phyloP scores from a whole-genome alignment of 1,284 basidiomycete species.

The Tilletia caries region DNA sequence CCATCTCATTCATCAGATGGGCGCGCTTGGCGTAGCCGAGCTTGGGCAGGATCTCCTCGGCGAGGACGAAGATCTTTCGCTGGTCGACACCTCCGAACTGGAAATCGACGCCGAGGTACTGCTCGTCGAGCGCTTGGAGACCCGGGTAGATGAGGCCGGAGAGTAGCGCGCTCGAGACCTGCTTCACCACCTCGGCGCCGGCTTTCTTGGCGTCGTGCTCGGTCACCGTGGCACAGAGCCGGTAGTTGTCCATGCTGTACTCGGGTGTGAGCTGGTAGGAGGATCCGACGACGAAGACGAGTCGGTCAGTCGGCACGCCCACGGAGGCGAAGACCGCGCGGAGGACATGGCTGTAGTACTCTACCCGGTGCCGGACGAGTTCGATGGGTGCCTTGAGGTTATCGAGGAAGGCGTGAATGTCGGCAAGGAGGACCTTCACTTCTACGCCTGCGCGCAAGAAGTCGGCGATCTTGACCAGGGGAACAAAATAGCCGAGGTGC shows the following conservation, averaged over 20 bases:
- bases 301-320: conserved; percentile 76
- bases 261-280: conserved; percentile 86
- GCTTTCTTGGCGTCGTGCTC: conserved; percentile 98
- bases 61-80: conserved; percentile 98
- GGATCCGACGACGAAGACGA: conserved; percentile 76
- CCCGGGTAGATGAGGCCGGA: conserved; percentile 93
- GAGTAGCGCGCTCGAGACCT: conserved; percentile 84
- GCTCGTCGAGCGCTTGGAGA: conserved; percentile 92
- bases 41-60: conserved; percentile 87
- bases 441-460: conserved; percentile 88
- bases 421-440: conserved; percentile 90
- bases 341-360: conserved; percentile 84
- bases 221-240: conserved; percentile 79
- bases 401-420: conserved; percentile 95
- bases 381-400: conserved; percentile 97
- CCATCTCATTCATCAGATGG: conserved; percentile 98
- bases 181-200: conserved; percentile 98
- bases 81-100: conserved; percentile 98
- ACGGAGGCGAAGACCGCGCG: conserved; percentile 80
- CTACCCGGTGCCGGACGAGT: conserved; percentile 79
- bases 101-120: conserved; percentile 93
- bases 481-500: conserved; percentile 95
- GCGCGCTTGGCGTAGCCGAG: conserved; percentile 92
- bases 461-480: conserved; percentile 92
- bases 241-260: conserved; percentile 94